These are phyloP conservation scores for Nothophoma quercina DNA, from an alignment of 2,329 filamentous ascomycete genomes.

Conservation along the genomic window DNA sequence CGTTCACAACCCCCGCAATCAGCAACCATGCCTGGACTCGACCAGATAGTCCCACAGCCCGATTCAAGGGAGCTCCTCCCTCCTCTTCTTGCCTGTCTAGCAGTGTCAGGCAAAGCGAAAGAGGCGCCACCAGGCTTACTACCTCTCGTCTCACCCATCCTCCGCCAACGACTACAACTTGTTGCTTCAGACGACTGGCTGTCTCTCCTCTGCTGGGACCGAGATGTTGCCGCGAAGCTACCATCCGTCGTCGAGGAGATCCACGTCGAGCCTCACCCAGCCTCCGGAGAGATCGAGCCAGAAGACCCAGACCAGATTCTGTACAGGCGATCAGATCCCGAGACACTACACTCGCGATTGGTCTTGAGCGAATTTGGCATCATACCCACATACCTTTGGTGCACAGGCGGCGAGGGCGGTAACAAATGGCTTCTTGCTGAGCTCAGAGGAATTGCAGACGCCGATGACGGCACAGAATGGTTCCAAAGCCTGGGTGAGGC, in stretches of 20 bases:
- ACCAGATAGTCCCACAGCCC: slow-evolving; percentile 62
- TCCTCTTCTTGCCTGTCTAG: slow-evolving; percentile 69
- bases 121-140: slow-evolving; percentile 67
- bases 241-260: slow-evolving; percentile 68
- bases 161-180: slow-evolving; percentile 69
- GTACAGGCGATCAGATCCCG: slow-evolving; percentile 74
- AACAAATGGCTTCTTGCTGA: slow-evolving; percentile 78
- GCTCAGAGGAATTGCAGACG: slow-evolving; percentile 65
- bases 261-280: slow-evolving; percentile 78
- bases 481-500: slow-evolving; percentile 68
- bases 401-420: slow-evolving; percentile 68
- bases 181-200: slow-evolving; percentile 75
- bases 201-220: slow-evolving; percentile 73
- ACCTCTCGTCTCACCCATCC: slow-evolving; percentile 67
- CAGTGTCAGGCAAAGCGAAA: slow-evolving; percentile 66
- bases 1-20: background rate
- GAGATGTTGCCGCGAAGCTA: slow-evolving; percentile 64
- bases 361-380: slow-evolving; percentile 68
- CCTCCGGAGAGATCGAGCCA: slow-evolving; percentile 80
- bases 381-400: slow-evolving; percentile 73
- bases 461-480: slow-evolving; percentile 65
- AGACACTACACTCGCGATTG: slow-evolving; percentile 75
- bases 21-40: slow-evolving; percentile 54
- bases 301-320: slow-evolving; percentile 69
- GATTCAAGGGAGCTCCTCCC: slow-evolving; percentile 65